These are phyloP conservation scores for Ceratobasidium sp. DNA, from an alignment of 1,284 basidiomycete genomes.

Conservation along the genomic window DNA sequence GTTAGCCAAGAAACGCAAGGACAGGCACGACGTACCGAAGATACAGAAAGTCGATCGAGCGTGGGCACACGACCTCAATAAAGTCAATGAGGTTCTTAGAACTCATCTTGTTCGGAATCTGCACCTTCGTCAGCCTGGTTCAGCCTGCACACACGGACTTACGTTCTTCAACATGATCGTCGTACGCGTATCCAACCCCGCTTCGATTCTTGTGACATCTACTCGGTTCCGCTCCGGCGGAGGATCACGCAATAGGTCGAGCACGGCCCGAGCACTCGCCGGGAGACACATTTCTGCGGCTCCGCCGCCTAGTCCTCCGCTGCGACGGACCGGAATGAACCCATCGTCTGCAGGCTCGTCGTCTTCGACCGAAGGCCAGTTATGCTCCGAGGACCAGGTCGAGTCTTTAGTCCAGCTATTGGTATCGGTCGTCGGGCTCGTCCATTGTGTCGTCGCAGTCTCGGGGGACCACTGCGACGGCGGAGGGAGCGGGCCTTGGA, in stretches of 20 bases:
- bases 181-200: constrained; percentile 75
- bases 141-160: not conserved
- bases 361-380: not conserved
- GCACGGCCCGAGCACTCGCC: constrained; percentile 24
- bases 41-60: constrained; percentile 82
- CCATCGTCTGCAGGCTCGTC: not conserved
- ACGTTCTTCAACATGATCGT: constrained; percentile 90
- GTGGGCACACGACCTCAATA: constrained; percentile 67
- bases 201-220: constrained; percentile 71
- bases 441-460: not conserved
- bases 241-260: constrained; percentile 36
- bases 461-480: constrained; percentile 12
- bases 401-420: not conserved
- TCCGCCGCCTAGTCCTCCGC: constrained; percentile 14
- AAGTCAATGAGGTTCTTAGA: constrained; percentile 73
- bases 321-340: constrained; percentile 9
- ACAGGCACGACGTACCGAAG: constrained; percentile 53
- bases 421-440: not conserved
- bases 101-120: constrained; percentile 58
- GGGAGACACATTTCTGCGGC: constrained; percentile 19
- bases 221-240: constrained; percentile 68
- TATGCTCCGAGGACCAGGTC: not conserved
- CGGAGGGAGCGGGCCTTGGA: constrained; percentile 34
- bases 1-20: constrained; percentile 52
- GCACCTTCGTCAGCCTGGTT: not conserved